A percentile compares a stretch with the other conserved stretches of the same genome.
phyloP scores from a whole-genome alignment of 2,329 filamentous ascomycete genomes.

The Botrytis fragariae region DNA sequence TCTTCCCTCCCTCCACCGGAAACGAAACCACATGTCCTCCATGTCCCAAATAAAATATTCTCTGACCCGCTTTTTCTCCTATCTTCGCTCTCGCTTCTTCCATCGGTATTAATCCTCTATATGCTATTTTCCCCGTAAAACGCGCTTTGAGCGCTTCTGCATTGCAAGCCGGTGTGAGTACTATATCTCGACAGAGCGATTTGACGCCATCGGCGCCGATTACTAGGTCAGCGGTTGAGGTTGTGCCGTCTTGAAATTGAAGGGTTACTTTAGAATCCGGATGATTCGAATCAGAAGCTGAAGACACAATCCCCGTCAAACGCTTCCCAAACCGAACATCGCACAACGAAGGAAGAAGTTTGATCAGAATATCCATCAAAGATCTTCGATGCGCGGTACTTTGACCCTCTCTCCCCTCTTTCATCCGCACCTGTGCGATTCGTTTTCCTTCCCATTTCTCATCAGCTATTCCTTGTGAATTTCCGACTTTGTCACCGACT shows the following conservation, averaged over 20 bases:
- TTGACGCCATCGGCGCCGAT: conserved; percentile 3
- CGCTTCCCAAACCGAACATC: conserved; percentile 7
- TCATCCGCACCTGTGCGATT: neutral
- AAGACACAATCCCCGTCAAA: neutral
- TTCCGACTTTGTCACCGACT: neutral
- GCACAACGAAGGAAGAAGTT: neutral
- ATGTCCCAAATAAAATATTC: conserved; percentile 52
- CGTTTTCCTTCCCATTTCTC: neutral
- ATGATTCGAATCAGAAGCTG: neutral
- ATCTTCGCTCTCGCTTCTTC: conserved; percentile 26
- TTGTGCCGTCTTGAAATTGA: neutral
- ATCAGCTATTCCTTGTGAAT: neutral
- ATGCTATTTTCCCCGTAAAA: conserved; percentile 42
- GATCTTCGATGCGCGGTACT: conserved; percentile 8
- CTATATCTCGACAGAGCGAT: conserved; percentile 4
- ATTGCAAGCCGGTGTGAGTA: neutral
- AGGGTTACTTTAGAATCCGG: neutral
- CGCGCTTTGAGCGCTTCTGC: neutral
- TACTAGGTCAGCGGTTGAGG: neutral
- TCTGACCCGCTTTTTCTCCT: neutral
- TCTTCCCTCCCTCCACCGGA: conserved; percentile 47
- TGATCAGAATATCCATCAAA: conserved; percentile 7
- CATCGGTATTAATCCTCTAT: conserved; percentile 60
- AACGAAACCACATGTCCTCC: conserved; percentile 45
- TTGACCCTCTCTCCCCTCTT: conserved; percentile 8